A percentile compares a stretch with the other conserved stretches of the same genome.
These are phyloP conservation scores for Epicoccum sorghinum DNA, from an alignment of 2,329 filamentous ascomycete species.

Conservation along the genomic window DNA sequence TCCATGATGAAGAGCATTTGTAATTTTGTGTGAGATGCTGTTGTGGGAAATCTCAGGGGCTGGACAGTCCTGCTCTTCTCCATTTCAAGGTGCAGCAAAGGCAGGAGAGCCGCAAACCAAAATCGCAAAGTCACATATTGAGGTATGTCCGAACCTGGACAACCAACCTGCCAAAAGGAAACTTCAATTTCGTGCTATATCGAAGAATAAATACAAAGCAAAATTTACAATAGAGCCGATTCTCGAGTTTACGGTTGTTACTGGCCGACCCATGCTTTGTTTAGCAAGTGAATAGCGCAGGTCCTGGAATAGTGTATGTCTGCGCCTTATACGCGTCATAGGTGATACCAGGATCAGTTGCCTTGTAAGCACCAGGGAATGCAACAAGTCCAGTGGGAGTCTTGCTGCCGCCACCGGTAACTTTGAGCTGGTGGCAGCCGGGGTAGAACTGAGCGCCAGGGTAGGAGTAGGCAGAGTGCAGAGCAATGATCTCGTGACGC, in stretches of 20 bases:
- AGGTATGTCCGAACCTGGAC: too few species aligned
- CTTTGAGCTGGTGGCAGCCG: constrained; percentile 63
- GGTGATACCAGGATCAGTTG: constrained; percentile 58
- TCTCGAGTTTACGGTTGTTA: background rate
- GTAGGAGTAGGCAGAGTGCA: constrained; percentile 57
- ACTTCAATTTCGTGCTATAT: too few species aligned
- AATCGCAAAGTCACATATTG: too few species aligned
- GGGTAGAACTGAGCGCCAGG: constrained; percentile 65
- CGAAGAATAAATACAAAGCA: constrained; percentile 1
- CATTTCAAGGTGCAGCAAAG: too few species aligned
- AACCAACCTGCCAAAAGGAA: too few species aligned
- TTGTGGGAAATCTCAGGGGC: too few species aligned
- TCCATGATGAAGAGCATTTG: too few species aligned
- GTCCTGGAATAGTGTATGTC: constrained; percentile 38
- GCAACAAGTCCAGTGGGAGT: constrained; percentile 52
- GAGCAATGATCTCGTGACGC: constrained; percentile 63
- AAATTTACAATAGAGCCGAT: constrained; percentile 20
- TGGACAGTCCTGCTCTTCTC: too few species aligned
- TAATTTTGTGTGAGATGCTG: too few species aligned
- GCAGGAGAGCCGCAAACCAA: too few species aligned
- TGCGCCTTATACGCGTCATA: constrained; percentile 58
- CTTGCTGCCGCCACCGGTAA: constrained; percentile 57
- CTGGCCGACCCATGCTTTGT: background rate
- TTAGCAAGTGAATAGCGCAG: constrained; percentile 39
- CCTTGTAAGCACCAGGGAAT: constrained; percentile 62